These are phyloP conservation scores for Colletotrichum orbiculare DNA, from an alignment of 2,329 filamentous ascomycete genomes.

Conservation along the genomic window DNA sequence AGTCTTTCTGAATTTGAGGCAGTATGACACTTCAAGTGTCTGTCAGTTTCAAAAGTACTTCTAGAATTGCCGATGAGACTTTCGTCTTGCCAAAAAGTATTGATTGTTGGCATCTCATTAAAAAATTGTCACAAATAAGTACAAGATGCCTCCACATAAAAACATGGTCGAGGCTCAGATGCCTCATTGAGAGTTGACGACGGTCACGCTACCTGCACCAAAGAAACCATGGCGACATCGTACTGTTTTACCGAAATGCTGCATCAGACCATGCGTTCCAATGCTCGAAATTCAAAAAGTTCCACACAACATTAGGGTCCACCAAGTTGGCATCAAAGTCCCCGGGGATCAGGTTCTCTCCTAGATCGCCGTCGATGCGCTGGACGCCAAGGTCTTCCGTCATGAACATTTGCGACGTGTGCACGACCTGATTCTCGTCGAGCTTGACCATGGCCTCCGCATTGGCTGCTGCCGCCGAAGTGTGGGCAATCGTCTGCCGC, in stretches of 20 bases:
- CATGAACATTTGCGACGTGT: constrained; percentile 9
- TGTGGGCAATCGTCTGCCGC: neutral
- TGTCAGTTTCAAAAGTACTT: too few species aligned
- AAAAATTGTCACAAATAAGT: neutral
- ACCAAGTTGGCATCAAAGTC: constrained; percentile 32
- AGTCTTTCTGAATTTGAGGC: too few species aligned
- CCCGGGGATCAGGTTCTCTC: constrained; percentile 25
- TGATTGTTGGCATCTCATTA: too few species aligned
- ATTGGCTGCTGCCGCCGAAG: neutral
- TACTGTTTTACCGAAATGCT: constrained; percentile 12
- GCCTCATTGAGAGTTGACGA: too few species aligned
- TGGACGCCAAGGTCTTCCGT: neutral
- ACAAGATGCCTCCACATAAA: too few species aligned
- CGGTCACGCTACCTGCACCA: neutral
- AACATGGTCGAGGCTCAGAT: too few species aligned
- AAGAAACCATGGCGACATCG: neutral
- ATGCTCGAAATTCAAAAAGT: constrained; percentile 36
- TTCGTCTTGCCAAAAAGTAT: too few species aligned
- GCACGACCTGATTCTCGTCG: neutral
- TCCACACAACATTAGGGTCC: constrained; percentile 35
- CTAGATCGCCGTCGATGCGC: constrained; percentile 2
- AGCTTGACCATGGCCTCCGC: neutral
- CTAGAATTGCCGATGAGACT: too few species aligned
- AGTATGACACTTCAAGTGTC: too few species aligned
- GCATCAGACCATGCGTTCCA: constrained; percentile 35